Base-by-base conservation (phyloP, 164 flowering plant genomes). In the Dillenia suffruticosa region DNA sequence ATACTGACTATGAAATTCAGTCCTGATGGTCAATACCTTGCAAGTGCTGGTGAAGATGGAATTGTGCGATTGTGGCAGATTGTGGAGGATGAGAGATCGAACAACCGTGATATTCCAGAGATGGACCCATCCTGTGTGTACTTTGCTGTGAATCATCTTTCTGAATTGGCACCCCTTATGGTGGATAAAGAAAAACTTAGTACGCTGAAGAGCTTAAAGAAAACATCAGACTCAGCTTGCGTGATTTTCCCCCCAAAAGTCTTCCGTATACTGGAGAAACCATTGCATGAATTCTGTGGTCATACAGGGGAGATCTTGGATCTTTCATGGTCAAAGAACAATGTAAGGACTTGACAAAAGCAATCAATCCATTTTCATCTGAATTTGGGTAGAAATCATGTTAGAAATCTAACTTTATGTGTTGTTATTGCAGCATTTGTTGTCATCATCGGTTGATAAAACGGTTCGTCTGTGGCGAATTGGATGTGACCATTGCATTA, bases 1-100 rank as follows among this genome's bases (percentile, higher is more conserved):
- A 89, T 94, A 50, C 67, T 79, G 77, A 68, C 92, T 0, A 87
- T 94, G 99, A 94, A 94, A 65, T 94, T 94, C 68, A 94, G 97
- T 75, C 87, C 73, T 46, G 93, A 94, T 78, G 97, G 97, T 16
- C 76, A 79, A 68, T 88, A 77, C 67, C 73, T 94, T 59, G 97
- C 97, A 11, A 91, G 84, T 69, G 99, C 88, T 8, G 96, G 99
- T 24, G 94, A 87, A 71, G 99, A 94, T 75, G 75, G 86, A 43
- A 51, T 94, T 60, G 90, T 94, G 43, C 78, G 92, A 24, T 56
- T 89, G 11, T 94, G 99, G 99, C 77, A 79, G 66, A 93, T 94
- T 54, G 68, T 84, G 62, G 94, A 87, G 68, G 82, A 78, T 56
- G 84, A 82, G 50, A 79, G 94, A 63, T 77, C 81, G 14, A 74